Conservation (phyloP, 2,329 filamentous ascomycete species). For the Colletotrichum sojae region DNA sequence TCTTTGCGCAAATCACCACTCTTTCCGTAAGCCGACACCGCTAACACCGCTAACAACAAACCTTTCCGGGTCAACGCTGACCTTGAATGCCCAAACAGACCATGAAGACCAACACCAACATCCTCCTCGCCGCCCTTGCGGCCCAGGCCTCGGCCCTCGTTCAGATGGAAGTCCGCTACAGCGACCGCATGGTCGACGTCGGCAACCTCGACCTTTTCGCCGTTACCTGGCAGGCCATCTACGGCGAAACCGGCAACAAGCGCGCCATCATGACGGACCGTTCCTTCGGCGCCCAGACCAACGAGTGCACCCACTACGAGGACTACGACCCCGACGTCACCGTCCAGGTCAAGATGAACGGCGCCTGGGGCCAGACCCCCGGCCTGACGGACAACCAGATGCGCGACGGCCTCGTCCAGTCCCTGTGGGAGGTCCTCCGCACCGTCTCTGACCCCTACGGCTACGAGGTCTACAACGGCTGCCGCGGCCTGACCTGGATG, state of each 20-base stretch:
- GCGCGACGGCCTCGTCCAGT: conserved; percentile 39
- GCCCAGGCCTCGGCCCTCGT: conserved; percentile 30
- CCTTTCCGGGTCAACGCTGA: background rate
- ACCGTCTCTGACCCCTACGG: conserved; percentile 24
- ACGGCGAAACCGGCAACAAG: conserved; percentile 38
- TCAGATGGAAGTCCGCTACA: conserved; percentile 41
- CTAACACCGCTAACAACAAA: too few species aligned
- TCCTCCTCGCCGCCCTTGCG: conserved; percentile 30
- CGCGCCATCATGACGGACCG: conserved; percentile 37
- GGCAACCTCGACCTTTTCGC: conserved; percentile 41
- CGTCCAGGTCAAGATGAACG: conserved; percentile 38
- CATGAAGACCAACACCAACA: conserved; percentile 32
- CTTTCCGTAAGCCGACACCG: background rate
- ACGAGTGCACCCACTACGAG: conserved; percentile 33
- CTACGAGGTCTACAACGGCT: conserved; percentile 40
- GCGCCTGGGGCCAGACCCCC: conserved; percentile 39
- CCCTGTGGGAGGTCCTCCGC: conserved; percentile 39
- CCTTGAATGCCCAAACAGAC: background rate
- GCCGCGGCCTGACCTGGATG: conserved; percentile 39
- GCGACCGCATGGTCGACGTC: conserved; percentile 41
- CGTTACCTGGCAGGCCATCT: conserved; percentile 39
- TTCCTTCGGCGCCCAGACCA: conserved; percentile 25
- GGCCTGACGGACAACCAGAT: conserved; percentile 36
- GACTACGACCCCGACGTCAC: conserved; percentile 35
- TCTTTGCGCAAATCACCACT: background rate